A percentile compares a stretch with the other conserved stretches of the same genome.
Evolutionary conservation across 73 alveolate species (phyloP).

Genomic region (Paramecium caudatum): DNA sequence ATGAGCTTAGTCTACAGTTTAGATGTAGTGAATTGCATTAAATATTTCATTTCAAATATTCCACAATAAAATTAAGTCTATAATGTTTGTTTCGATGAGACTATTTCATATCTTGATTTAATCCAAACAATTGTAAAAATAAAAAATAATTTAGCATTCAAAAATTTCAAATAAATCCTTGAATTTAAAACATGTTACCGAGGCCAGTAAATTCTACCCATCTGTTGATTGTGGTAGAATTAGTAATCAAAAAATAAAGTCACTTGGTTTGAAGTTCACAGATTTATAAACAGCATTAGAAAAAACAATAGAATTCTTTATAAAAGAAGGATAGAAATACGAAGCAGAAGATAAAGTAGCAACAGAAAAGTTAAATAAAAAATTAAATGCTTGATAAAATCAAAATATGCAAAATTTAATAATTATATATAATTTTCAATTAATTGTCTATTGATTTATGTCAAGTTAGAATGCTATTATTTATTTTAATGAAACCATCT

Average conservation of each 20-base stretch:
- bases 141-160: neutral
- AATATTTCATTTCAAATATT: slow-evolving; percentile 33
- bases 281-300: neutral
- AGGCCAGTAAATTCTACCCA: slow-evolving; percentile 74
- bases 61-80: slow-evolving; percentile 62
- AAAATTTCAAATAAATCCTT: slow-evolving; percentile 5
- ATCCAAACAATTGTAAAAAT: slow-evolving; percentile 32
- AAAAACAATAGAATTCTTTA: neutral
- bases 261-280: neutral
- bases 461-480: too few relatives aligned
- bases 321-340: neutral
- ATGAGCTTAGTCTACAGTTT: slow-evolving; percentile 74
- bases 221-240: slow-evolving; percentile 78
- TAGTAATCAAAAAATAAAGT: slow-evolving; percentile 2
- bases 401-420: too few relatives aligned
- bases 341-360: slow-evolving; percentile 2
- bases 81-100: slow-evolving; percentile 80
- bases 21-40: slow-evolving; percentile 75
- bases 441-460: too few relatives aligned
- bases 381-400: slow-evolving; percentile 46
- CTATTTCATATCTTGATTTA: slow-evolving; percentile 70
- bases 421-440: too few relatives aligned
- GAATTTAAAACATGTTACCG: slow-evolving; percentile 50
- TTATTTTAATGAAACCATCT: slow-evolving; percentile 27
- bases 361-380: neutral